Conservation (phyloP, 257 asterid genomes). For the Catharanthus roseus region DNA sequence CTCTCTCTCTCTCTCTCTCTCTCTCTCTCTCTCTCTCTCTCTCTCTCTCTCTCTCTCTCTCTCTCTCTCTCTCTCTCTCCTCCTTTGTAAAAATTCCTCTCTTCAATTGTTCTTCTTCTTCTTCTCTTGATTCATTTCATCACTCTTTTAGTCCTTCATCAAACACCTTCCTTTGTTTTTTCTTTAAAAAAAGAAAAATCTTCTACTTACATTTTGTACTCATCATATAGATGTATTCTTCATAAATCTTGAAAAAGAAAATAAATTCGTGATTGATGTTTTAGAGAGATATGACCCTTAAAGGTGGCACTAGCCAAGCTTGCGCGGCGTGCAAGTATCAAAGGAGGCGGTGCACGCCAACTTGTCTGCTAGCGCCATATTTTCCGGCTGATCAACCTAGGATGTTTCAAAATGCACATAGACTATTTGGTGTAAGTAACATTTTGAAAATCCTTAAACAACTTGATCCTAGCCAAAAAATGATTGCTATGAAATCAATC, state of each 20-base stretch:
- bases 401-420: conserved; percentile 69
- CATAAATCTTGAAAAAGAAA: not conserved
- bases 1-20: not conserved
- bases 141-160: not conserved
- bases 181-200: no score
- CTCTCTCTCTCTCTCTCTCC: not conserved
- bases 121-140: not conserved
- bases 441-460: conserved; percentile 54
- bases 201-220: not conserved
- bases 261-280: conserved; percentile 15
- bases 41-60: no score
- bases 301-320: conserved; percentile 92
- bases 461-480: conserved; percentile 52
- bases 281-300: conserved; percentile 49
- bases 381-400: conserved; percentile 84
- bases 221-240: not conserved
- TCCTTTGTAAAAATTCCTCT: no score
- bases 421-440: conserved; percentile 73
- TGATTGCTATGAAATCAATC: conserved; percentile 64
- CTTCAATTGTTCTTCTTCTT: not conserved
- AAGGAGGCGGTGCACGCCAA: conserved; percentile 62
- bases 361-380: conserved; percentile 77
- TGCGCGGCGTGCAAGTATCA: conserved; percentile 94
- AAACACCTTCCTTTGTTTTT: no score
- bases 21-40: not conserved